Evolutionary conservation across 2,329 filamentous ascomycete genomes (phyloP).

Genomic region (Fusarium sp.): DNA sequence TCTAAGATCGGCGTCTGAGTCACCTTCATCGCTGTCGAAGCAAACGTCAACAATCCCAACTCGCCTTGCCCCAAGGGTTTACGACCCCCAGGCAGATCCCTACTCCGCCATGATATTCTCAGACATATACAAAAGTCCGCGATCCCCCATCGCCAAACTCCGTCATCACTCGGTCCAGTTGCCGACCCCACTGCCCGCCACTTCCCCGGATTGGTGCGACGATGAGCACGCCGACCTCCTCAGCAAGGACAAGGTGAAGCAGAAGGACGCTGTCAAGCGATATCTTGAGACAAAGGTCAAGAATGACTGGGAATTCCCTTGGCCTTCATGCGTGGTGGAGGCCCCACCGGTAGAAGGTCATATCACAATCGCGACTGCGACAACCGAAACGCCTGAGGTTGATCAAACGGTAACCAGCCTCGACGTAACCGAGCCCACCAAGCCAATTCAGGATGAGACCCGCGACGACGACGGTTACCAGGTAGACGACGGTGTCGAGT

Average conservation of each 20-base stretch:
- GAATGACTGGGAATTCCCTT: conserved; percentile 73
- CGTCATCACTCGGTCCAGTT: conserved; percentile 57
- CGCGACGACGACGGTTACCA: conserved; percentile 55
- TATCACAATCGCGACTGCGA: conserved; percentile 14
- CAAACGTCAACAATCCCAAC: conserved; percentile 20
- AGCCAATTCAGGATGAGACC: conserved; percentile 51
- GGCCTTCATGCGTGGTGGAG: conserved; percentile 60
- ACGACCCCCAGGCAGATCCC: conserved; percentile 34
- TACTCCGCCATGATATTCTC: conserved; percentile 68
- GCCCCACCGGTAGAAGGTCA: conserved; percentile 20
- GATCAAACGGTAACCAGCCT: conserved; percentile 15
- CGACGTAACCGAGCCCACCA: conserved; percentile 26
- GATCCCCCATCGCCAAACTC: conserved; percentile 68
- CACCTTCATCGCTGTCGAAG: conserved; percentile 25
- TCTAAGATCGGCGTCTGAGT: conserved; percentile 19
- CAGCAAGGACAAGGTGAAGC: conserved; percentile 73
- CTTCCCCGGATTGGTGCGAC: conserved; percentile 55
- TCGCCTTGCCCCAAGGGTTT: conserved; percentile 36
- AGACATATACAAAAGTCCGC: conserved; percentile 71
- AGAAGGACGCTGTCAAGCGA: conserved; percentile 74
- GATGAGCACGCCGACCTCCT: conserved; percentile 74
- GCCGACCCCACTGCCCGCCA: conserved; percentile 49
- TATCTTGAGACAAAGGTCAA: conserved; percentile 69
- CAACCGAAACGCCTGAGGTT: conserved; percentile 21
- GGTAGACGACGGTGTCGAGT: conserved; percentile 61